Conservation (phyloP, 352 stramenopile genomes). For the Globisporangium viniferum region DNA sequence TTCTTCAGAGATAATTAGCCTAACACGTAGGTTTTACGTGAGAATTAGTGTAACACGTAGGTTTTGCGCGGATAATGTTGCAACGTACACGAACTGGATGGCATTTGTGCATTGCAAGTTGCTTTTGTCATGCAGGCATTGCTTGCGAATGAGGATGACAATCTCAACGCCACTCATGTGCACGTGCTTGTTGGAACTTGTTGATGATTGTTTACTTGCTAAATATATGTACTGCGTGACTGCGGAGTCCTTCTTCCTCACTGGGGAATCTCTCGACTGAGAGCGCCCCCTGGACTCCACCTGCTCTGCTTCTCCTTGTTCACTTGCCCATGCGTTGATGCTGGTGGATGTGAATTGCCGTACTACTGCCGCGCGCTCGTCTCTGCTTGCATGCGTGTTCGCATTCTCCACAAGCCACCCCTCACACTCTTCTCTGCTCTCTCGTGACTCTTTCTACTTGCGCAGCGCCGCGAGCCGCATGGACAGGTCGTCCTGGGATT, state of each 20-base stretch:
- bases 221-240: background rate
- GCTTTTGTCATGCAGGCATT: background rate
- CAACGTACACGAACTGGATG: background rate
- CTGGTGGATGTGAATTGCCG: background rate
- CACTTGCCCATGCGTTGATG: background rate
- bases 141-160: no score
- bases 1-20: background rate
- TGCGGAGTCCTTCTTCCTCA: background rate
- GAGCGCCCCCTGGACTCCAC: background rate
- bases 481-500: conserved; percentile 79
- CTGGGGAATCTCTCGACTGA: background rate
- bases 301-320: background rate
- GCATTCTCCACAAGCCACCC: background rate
- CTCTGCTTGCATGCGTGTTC: background rate
- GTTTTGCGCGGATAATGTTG: background rate
- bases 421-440: background rate
- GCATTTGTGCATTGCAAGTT: background rate
- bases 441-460: conserved; percentile 25
- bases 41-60: background rate
- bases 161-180: no score
- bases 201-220: background rate
- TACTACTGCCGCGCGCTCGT: background rate
- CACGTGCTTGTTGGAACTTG: background rate
- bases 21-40: background rate
- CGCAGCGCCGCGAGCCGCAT: conserved; percentile 78